Conservation (phyloP, 2,329 filamentous ascomycete genomes). For the Ophiostoma ips region DNA sequence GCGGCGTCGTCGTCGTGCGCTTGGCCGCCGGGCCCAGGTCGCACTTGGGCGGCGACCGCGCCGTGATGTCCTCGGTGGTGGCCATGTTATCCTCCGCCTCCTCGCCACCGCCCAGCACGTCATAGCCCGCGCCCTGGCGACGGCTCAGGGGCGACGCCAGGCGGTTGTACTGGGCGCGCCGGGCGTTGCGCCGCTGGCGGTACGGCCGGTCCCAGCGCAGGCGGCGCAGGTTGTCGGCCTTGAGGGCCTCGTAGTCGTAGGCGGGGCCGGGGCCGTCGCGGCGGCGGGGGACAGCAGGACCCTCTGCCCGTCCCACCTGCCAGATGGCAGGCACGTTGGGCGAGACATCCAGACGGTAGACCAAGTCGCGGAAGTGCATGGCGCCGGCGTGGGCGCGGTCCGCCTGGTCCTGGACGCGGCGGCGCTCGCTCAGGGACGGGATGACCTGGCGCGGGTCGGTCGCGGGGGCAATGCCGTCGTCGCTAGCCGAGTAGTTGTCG, state of each 20-base stretch:
- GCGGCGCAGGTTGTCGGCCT: background rate
- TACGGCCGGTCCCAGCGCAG: background rate
- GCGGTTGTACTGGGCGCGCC: background rate
- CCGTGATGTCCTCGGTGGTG: background rate
- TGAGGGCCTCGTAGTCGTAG: too few relatives aligned
- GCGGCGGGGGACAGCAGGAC: background rate
- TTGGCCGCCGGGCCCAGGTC: background rate
- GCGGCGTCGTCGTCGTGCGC: background rate
- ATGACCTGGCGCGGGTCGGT: too few relatives aligned
- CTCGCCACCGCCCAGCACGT: background rate
- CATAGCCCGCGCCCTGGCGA: background rate
- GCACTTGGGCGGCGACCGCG: background rate
- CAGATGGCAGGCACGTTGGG: background rate
- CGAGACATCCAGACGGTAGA: background rate
- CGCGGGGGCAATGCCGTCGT: too few relatives aligned
- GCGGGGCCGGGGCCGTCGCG: background rate
- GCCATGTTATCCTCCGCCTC: background rate
- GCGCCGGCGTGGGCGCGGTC: too few relatives aligned
- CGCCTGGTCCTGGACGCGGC: too few relatives aligned
- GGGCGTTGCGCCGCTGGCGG: background rate
- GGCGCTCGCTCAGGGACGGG: background rate
- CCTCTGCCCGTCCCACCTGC: background rate
- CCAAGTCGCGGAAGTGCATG: background rate
- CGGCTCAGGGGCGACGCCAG: background rate
- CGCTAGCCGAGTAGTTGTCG: too few relatives aligned